phyloP scores from a whole-genome alignment of 768 basidiomycete species.

The Auricularia sp. region DNA sequence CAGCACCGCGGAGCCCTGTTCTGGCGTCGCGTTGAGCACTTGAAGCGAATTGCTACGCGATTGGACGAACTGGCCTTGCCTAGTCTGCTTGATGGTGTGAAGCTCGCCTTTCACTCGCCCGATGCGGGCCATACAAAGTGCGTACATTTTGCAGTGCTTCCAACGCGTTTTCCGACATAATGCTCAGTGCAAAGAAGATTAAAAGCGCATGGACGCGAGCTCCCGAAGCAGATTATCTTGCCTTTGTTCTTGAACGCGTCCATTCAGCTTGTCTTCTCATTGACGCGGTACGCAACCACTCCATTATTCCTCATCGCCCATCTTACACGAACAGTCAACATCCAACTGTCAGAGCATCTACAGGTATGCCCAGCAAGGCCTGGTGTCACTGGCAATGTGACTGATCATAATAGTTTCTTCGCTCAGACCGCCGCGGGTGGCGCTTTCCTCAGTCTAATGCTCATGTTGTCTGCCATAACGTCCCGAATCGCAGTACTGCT shows the following conservation, averaged over 20 bases:
- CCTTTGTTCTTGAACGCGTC: slow-evolving; percentile 27
- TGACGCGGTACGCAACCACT: slow-evolving; percentile 31
- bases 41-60: slow-evolving; percentile 42
- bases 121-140: neutral
- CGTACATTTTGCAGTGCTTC: neutral
- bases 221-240: slow-evolving; percentile 33
- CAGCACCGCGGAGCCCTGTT: slow-evolving; percentile 63
- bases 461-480: slow-evolving; percentile 50
- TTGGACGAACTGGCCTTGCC: neutral
- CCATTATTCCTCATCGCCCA: neutral
- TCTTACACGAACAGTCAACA: slow-evolving; percentile 30
- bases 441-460: slow-evolving; percentile 60
- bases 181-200: slow-evolving; percentile 36
- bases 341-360: slow-evolving; percentile 42
- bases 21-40: slow-evolving; percentile 57
- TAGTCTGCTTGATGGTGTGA: neutral
- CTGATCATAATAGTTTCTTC: neutral
- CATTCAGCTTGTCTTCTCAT: slow-evolving; percentile 29
- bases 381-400: neutral
- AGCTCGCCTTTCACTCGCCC: neutral
- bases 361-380: slow-evolving; percentile 28
- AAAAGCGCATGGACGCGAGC: slow-evolving; percentile 58
- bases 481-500: slow-evolving; percentile 45
- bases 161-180: neutral
- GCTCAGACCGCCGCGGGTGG: slow-evolving; percentile 25